Percentiles rank a stretch among this genome's conserved stretches.
Evolutionary conservation across 2,329 filamentous ascomycete genomes (phyloP).

Genomic region (Atkinsonella hypoxylon): DNA sequence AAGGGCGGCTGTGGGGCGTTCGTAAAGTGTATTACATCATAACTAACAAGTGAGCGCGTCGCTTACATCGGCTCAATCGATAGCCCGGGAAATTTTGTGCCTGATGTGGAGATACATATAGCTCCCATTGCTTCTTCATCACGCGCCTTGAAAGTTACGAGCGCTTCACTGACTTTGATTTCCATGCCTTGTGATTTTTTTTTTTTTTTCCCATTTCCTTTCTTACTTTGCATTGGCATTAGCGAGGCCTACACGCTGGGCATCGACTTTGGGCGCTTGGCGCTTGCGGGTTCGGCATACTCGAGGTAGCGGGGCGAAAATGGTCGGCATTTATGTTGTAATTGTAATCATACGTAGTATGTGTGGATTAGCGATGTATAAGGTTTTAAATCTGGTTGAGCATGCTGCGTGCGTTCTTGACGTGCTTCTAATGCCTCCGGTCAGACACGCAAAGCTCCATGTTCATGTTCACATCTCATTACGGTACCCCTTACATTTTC

Average conservation of each 20-base stretch:
- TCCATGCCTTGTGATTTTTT: neutral
- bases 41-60: no score
- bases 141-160: no score
- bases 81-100: no score
- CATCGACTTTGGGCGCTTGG: conserved; percentile 1
- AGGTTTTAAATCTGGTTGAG: neutral
- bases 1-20: no score
- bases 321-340: conserved; percentile 3
- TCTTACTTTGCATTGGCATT: neutral
- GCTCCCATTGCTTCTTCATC: no score
- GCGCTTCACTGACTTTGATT: neutral
- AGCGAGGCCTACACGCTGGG: neutral
- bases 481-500: no score
- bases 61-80: no score
- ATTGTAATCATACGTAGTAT: neutral
- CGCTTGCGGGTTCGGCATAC: neutral
- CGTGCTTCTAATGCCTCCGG: no score
- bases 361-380: conserved; percentile 1
- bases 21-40: no score
- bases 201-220: neutral
- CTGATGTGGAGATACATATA: neutral
- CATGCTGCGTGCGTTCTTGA: neutral
- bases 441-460: no score
- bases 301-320: neutral
- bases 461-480: no score